Evolutionary conservation across 768 basidiomycete species (phyloP), one percentile per base, ranked within the genome.

Genomic region (Lentinula raphanica): DNA sequence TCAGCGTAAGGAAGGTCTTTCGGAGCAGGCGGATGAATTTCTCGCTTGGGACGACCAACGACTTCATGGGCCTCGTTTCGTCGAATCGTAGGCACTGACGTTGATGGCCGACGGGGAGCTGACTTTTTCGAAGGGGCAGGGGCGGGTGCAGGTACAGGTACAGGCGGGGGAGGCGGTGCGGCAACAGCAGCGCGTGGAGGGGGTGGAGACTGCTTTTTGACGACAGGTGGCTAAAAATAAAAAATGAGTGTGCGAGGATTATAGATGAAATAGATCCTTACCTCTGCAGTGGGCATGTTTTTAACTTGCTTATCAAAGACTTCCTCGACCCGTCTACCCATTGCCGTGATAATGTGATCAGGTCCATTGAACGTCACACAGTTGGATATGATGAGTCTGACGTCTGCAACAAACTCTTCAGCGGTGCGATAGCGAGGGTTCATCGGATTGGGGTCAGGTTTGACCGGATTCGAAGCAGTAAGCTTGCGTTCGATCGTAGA

Each of bases 21-120:
- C 0, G 94, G 86, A 21, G 93, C 89, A 11, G 95, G 96, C 3
- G 96, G 92, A 67, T 98, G 96, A 28, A 98, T 95, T 71, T 99
- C 97, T 55, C 97, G 91, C 75, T 98, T 98, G 1, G 96, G 96
- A n/a, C 97, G 86, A 23, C 82, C 81, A 25, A 79, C 68, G 23
- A 72, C 76, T 60, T 79, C 76, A 58, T 71, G 69, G 28, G 80
- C 78, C 5, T 92, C 91, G 25, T 86, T 88, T 46, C 93, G 90
- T 56, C 93, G 83, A 63, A 94, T 90, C 58, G 85, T 83, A 40
- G 94, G 92, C 2, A 92, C 79, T 9, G 91, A 87, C 2, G 89
- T 86, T 15, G 93, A 95, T 1, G 86, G 76, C 54, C 92, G 85
- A 27, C 93, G 86, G 38, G 74, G 76, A 8, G 69, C 74, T 11